Evolutionary conservation across 2,329 filamentous ascomycete genomes (phyloP), one percentile per base, ranked within the genome.

Genomic region (Sphaerulina populicola): DNA sequence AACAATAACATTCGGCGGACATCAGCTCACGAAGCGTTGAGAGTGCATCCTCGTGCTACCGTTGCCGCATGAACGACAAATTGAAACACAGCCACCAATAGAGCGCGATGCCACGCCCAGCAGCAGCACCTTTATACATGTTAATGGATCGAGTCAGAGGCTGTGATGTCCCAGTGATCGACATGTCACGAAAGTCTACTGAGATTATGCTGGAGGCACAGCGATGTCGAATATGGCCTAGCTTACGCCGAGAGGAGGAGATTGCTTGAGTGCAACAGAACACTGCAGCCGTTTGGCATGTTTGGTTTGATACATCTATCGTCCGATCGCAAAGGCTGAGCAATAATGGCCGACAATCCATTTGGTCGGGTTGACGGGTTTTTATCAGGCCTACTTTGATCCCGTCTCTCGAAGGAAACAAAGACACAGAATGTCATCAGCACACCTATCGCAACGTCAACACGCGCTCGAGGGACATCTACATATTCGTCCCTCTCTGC

Each of bases 191-290:
- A 39, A 39, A 39, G 37, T 41, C 12, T 21, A n/a, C 11, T 29
- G 31, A 43, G 37, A 42, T 49, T 49, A 30, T 37, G 9, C 39
- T 43, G 30, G 43, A 42, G 46, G 30, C 39, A 49, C 46, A 3
- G 15, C 14, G 9, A 39, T 35, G 39, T 49, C 38, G 29, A 29
- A 30, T 39, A n/a, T 43, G 39, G 46, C n/a, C 31, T 43, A 35
- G 46, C 46, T 27, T 23, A 30, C 38, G n/a, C 43, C 46, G 27
- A 30, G 46, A 43, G 46, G 39, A 18, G 39, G 15, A 41, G 18
- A 27, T 15, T 15, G 8, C n/a, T 21, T 6, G 10, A 41, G 2
- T 9, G 11, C 46, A 41, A 33, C 36, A 41, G 23, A 11, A 33
- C 11, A 40, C 23, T 18, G 14, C 15, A 30, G 12, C 38, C n/a